A percentile compares a stretch with the other conserved stretches of the same genome.
These are phyloP conservation scores for Corylus heterophylla DNA, from an alignment of 306 rosid genomes.

Conservation along the genomic window DNA sequence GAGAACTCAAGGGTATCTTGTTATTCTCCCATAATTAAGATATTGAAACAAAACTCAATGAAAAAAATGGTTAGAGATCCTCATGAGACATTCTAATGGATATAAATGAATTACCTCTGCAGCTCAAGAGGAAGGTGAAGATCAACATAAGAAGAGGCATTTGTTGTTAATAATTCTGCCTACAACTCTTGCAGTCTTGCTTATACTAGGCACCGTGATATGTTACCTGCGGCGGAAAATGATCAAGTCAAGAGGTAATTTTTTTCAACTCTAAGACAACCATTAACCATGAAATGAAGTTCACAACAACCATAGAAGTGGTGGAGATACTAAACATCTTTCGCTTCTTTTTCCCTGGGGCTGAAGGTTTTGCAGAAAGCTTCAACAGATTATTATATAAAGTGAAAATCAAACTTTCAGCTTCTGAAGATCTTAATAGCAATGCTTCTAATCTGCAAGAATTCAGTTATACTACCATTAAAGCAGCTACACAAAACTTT, in stretches of 20 bases:
- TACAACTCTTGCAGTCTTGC: neutral
- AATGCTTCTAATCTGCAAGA: conserved; percentile 36
- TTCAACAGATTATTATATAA: conserved; percentile 4
- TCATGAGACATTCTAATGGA: neutral
- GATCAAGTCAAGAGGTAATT: conserved; percentile 3
- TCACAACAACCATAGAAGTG: neutral
- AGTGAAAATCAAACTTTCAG: neutral
- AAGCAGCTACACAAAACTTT: conserved; percentile 52
- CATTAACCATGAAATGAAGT: neutral
- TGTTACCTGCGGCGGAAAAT: neutral
- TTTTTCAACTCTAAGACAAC: neutral
- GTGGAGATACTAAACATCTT: neutral
- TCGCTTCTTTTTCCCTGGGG: neutral
- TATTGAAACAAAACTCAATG: too few species aligned
- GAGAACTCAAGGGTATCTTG: too few species aligned
- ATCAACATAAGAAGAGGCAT: neutral
- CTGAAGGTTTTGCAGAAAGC: neutral
- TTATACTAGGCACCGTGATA: neutral
- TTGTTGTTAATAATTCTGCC: conserved; percentile 10
- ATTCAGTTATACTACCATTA: conserved; percentile 39
- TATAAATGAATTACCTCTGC: neutral
- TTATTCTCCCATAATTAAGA: too few species aligned
- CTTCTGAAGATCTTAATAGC: conserved; percentile 10
- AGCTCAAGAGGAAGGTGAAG: conserved; percentile 23
- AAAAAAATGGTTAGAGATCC: neutral